Conservation (phyloP, 2,329 filamentous ascomycete genomes). For the Ceratocystis colombiana region DNA sequence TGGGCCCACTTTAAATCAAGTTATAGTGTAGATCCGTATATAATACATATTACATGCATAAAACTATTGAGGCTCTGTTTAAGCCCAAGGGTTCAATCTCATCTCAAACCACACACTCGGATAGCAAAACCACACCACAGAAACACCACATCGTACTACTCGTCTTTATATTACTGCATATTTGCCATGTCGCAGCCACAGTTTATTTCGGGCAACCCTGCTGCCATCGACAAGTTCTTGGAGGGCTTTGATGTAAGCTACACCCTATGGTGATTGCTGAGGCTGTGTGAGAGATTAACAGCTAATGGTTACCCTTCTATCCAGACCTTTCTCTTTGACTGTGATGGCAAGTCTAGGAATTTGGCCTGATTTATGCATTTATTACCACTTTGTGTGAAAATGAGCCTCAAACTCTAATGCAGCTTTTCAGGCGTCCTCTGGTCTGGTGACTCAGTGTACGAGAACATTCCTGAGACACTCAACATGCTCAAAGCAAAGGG, state of each 20-base stretch:
- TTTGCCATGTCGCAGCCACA: slow-evolving; percentile 37
- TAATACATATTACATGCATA: background rate
- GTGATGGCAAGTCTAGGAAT: slow-evolving; percentile 60
- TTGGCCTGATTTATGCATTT: background rate
- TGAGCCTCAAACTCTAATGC: background rate
- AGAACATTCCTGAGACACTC: slow-evolving; percentile 74
- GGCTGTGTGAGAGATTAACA: background rate
- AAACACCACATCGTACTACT: background rate
- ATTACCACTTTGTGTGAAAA: background rate
- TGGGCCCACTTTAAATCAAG: slow-evolving; percentile 6
- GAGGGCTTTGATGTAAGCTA: slow-evolving; percentile 78
- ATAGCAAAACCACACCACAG: background rate
- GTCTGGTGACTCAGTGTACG: slow-evolving; percentile 87
- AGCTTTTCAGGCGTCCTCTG: slow-evolving; percentile 68
- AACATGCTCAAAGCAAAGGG: slow-evolving; percentile 73
- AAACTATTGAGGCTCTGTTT: background rate
- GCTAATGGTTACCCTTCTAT: slow-evolving; percentile 2
- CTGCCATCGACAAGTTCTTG: slow-evolving; percentile 71
- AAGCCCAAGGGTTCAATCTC: background rate
- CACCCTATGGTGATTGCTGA: background rate
- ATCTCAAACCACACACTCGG: background rate
- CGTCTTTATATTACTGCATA: background rate
- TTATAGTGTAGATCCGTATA: background rate
- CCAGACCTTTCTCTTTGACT: slow-evolving; percentile 89
- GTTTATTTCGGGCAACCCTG: slow-evolving; percentile 68